These are phyloP conservation scores for Wickerhamomyces hampshirensis DNA, from an alignment of 805 yeast genomes.

Conservation along the genomic window DNA sequence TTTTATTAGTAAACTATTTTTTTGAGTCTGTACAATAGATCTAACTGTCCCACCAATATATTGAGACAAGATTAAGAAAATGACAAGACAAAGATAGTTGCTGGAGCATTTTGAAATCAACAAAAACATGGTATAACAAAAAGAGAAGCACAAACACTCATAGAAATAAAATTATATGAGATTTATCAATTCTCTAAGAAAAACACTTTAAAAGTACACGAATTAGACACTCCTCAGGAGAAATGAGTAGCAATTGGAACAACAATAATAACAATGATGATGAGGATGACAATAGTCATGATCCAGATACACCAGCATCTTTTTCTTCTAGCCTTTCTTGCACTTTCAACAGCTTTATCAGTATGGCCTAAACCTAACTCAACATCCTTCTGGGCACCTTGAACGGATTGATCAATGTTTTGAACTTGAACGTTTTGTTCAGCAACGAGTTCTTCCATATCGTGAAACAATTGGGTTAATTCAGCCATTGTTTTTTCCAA, in stretches of 20 bases:
- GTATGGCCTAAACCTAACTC: conserved; percentile 95
- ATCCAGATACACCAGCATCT: conserved; percentile 81
- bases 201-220: conserved; percentile 1
- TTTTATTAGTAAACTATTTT: too few relatives aligned
- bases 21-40: too few relatives aligned
- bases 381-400: conserved; percentile 80
- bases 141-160: background rate
- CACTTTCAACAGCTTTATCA: conserved; percentile 80
- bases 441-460: conserved; percentile 93
- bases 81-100: conserved; percentile 1
- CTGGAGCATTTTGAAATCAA: too few relatives aligned
- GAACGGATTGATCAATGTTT: conserved; percentile 76
- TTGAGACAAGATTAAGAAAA: background rate
- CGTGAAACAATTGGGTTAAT: conserved; percentile 88
- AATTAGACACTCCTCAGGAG: conserved; percentile 3
- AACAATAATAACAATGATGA: conserved; percentile 67
- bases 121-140: too few relatives aligned
- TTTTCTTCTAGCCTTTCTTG: conserved; percentile 87
- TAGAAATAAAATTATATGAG: too few relatives aligned
- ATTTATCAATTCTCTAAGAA: too few relatives aligned
- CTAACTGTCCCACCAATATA: background rate
- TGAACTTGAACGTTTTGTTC: conserved; percentile 90
- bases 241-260: conserved; percentile 29
- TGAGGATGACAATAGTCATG: conserved; percentile 49
- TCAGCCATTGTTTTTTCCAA: conserved; percentile 95